These are phyloP conservation scores for Cryptococcus sp. DNA, from an alignment of 1,284 basidiomycete genomes.

Conservation along the genomic window DNA sequence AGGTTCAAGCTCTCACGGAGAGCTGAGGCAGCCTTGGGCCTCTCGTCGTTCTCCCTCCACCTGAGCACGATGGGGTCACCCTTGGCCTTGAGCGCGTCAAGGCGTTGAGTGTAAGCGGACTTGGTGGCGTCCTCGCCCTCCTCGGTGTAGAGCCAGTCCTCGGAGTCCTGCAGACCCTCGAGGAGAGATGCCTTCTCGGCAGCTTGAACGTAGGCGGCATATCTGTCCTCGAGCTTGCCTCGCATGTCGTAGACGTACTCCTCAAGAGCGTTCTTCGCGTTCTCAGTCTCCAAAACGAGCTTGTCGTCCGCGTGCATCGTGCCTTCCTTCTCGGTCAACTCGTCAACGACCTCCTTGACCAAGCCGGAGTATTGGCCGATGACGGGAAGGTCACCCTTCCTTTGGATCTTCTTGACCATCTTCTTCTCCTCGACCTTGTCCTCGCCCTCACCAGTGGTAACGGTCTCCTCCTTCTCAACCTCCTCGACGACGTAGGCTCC, in stretches of 20 bases:
- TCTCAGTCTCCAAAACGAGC: conserved; percentile 93
- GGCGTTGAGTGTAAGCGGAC: conserved; percentile 77
- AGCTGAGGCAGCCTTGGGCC: conserved; percentile 67
- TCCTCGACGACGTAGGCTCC: conserved; percentile 72
- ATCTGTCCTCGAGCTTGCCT: conserved; percentile 84
- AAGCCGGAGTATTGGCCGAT: conserved; percentile 66
- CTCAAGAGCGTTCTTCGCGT: conserved; percentile 94
- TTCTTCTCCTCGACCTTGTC: conserved; percentile 70
- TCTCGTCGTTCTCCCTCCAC: conserved; percentile 76
- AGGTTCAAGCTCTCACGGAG: conserved; percentile 82
- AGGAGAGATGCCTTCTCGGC: conserved; percentile 77
- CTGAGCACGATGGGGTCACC: conserved; percentile 83
- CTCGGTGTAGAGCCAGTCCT: conserved; percentile 94
- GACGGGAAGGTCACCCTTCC: conserved; percentile 78
- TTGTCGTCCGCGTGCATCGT: conserved; percentile 87
- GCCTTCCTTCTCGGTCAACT: conserved; percentile 73
- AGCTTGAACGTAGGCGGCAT: conserved; percentile 69
- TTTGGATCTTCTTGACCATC: conserved; percentile 65
- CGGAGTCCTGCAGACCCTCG: conserved; percentile 68
- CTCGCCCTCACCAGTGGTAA: conserved; percentile 56
- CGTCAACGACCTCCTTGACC: conserved; percentile 65
- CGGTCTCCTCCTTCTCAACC: conserved; percentile 69
- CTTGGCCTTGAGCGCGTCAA: conserved; percentile 76
- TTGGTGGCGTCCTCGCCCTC: conserved; percentile 94
- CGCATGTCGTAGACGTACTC: conserved; percentile 96